Conservation (phyloP, 2,329 filamentous ascomycete species). For the Volutella citrinella region DNA sequence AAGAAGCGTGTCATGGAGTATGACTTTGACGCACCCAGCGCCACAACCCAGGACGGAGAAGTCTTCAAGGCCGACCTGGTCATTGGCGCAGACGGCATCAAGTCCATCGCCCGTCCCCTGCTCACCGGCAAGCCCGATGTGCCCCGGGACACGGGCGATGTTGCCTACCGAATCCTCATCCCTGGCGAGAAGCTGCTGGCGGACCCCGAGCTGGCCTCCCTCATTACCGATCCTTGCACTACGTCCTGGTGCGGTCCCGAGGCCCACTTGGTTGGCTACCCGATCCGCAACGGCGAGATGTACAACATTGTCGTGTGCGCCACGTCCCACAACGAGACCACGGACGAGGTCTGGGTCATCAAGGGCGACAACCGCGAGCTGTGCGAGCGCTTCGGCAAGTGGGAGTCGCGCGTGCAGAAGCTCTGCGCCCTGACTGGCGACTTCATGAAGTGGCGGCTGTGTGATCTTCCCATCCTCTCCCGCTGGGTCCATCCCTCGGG, state of each 20-base stretch:
- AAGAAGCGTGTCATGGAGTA: background rate
- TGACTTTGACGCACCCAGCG: constrained; percentile 1
- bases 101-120: constrained; percentile 52
- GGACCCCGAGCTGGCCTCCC: constrained; percentile 47
- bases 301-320: constrained; percentile 59
- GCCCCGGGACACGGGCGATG: constrained; percentile 57
- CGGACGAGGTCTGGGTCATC: constrained; percentile 20
- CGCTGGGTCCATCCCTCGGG: constrained; percentile 39
- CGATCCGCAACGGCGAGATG: constrained; percentile 53
- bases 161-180: constrained; percentile 62
- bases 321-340: background rate
- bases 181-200: constrained; percentile 42
- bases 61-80: constrained; percentile 25
- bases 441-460: constrained; percentile 46
- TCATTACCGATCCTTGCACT: constrained; percentile 48
- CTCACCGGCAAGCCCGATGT: constrained; percentile 43
- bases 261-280: constrained; percentile 60
- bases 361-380: constrained; percentile 33
- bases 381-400: constrained; percentile 30
- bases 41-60: background rate
- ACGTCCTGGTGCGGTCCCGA: constrained; percentile 62
- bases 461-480: constrained; percentile 37
- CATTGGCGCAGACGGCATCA: constrained; percentile 61
- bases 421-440: constrained; percentile 32
- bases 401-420: constrained; percentile 35